Base-by-base conservation (phyloP, 352 stramenopile genomes). In the Globisporangium acanthophoron region DNA sequence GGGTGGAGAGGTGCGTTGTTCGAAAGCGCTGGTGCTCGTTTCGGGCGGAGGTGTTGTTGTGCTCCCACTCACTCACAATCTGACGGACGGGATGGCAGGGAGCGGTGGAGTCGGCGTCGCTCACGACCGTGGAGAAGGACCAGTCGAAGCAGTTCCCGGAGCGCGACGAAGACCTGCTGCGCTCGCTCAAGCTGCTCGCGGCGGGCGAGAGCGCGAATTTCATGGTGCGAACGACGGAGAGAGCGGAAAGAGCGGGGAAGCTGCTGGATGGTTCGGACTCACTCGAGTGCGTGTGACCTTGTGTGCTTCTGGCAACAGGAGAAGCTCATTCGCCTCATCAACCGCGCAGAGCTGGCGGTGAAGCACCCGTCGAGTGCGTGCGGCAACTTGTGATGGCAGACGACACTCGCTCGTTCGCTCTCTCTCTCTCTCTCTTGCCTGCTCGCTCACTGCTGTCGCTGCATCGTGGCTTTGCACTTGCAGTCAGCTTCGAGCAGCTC, bases 81-180 rank as follows among this genome's bases (percentile, higher is more conserved):
- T 3, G 37, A 41, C 37, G 37, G 4, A 18, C 37, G 1, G 16
- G 18, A 21, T 3, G 31, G 31, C 45, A 83, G 49, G 66, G 81
- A 12, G 76, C 75, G 0, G 72, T 94, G 31, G 80, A 94, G 65
- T 92, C 85, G 31, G 82, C 85, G 12, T 89, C 85, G 56, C 65
- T 94, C 16, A 88, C 80, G 58, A 94, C 85, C 0, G 85, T 94
- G 5, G 80, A 92, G 56, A 92, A 94, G 75, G 85, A 94, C 21
- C 69, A 89, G 46, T 86, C 82, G 1, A 93, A 88, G 39, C 85
- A 95, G 64, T 95, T 90, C 43, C 81, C 80, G 2, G 84, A 95
- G 45, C 74, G 85, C 41, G 85, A 95, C 47, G 81, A 92, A 44
- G 85, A 95, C 58, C 56, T 95, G 52, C 48, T 95, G 47, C 64